Evolutionary conservation across 1,284 basidiomycete genomes (phyloP).

Genomic region (Ustilago tritici): DNA sequence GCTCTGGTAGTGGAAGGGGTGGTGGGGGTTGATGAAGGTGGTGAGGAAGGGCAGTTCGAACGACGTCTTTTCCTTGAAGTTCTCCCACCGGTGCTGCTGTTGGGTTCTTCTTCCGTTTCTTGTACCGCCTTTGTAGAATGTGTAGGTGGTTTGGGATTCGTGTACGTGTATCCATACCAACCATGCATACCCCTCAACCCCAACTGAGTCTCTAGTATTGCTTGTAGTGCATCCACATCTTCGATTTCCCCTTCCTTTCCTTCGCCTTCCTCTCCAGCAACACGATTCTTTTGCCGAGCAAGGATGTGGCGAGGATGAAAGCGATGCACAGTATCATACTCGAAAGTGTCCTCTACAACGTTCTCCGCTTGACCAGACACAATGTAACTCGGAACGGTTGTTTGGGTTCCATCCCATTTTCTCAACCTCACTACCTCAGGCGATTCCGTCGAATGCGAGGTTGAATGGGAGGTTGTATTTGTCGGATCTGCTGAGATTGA

Average conservation of each 20-base stretch:
- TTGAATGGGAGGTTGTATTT: neutral
- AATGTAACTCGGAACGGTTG: slow-evolving; percentile 11
- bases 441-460: neutral
- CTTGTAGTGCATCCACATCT: slow-evolving; percentile 11
- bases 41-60: neutral
- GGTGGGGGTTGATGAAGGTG: slow-evolving; percentile 4
- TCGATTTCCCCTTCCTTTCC: neutral
- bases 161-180: slow-evolving; percentile 28
- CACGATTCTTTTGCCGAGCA: neutral
- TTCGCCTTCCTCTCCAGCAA: neutral
- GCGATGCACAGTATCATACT: slow-evolving; percentile 10
- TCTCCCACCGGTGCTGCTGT: too few species aligned
- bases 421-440: slow-evolving; percentile 16
- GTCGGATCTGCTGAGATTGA: neutral
- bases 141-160: slow-evolving; percentile 2
- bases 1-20: neutral
- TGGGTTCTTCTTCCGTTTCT: too few species aligned
- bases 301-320: slow-evolving; percentile 5
- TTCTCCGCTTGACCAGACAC: slow-evolving; percentile 10
- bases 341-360: slow-evolving; percentile 20
- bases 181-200: slow-evolving; percentile 25
- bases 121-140: too few species aligned
- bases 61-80: slow-evolving; percentile 6
- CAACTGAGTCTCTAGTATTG: slow-evolving; percentile 20
- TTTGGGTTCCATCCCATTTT: slow-evolving; percentile 32